Evolutionary conservation across 176 grass and related monocot genomes (phyloP).

Genomic region (Musa acuminata): DNA sequence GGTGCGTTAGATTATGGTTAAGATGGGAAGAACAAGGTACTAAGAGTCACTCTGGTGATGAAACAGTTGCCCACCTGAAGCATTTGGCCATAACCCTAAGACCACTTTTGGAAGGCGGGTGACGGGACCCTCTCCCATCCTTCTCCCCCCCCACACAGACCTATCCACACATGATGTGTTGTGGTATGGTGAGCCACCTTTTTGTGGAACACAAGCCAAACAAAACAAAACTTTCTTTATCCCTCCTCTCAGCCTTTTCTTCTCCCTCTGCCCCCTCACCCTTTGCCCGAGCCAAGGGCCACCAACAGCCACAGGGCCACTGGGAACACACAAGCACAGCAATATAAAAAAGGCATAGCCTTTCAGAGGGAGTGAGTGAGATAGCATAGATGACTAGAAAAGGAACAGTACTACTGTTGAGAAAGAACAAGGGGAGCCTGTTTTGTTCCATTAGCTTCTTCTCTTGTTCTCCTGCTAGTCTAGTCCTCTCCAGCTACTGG

Average conservation of each 20-base stretch:
- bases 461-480: conserved; percentile 4
- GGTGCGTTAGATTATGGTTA: background rate
- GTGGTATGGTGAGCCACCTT: background rate
- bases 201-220: background rate
- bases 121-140: background rate
- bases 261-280: background rate
- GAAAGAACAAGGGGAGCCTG: background rate
- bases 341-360: conserved; percentile 4
- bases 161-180: background rate
- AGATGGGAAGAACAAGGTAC: background rate
- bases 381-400: conserved; percentile 5
- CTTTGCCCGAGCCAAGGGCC: conserved; percentile 5
- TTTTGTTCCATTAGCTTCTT: conserved; percentile 9
- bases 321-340: background rate
- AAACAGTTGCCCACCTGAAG: too few relatives aligned
- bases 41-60: background rate
- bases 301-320: background rate
- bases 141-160: background rate
- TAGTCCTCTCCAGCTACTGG: conserved; percentile 10
- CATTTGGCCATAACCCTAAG: background rate
- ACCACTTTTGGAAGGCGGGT: background rate
- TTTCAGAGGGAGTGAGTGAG: conserved; percentile 1
- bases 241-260: background rate
- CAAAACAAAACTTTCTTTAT: conserved; percentile 7
- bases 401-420: conserved; percentile 1